Evolutionary conservation across 2,329 filamentous ascomycete species (phyloP).

Genomic region (Fusarium sp.): DNA sequence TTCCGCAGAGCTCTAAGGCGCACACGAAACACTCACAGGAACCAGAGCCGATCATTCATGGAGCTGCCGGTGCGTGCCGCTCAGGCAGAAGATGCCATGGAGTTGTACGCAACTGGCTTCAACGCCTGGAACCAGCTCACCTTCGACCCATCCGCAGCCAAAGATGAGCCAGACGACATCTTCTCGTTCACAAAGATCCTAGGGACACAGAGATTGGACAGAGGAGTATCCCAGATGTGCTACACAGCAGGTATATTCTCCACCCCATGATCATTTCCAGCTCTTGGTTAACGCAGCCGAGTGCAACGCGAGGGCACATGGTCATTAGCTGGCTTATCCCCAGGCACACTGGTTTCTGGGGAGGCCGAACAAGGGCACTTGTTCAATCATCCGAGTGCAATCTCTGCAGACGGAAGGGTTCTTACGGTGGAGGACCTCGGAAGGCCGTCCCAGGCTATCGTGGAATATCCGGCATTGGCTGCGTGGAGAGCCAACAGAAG

Average conservation of each 20-base stretch:
- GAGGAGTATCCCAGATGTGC: constrained; percentile 52
- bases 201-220: constrained; percentile 49
- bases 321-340: neutral
- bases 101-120: constrained; percentile 66
- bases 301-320: constrained; percentile 31
- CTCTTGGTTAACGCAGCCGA: constrained; percentile 18
- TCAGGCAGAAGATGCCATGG: constrained; percentile 49
- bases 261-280: too few species aligned
- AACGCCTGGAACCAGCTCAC: constrained; percentile 69
- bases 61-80: constrained; percentile 22
- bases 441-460: constrained; percentile 16
- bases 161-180: constrained; percentile 59
- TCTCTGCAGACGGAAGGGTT: constrained; percentile 33
- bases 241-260: constrained; percentile 59
- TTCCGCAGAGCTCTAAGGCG: neutral
- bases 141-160: constrained; percentile 45
- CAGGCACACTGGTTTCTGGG: constrained; percentile 32
- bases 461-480: constrained; percentile 39
- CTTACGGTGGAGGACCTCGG: neutral
- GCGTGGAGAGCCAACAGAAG: constrained; percentile 23
- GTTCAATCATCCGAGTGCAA: constrained; percentile 22
- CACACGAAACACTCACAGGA: neutral
- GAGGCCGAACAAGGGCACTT: neutral
- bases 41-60: neutral
- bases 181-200: constrained; percentile 58